Evolutionary conservation across 2,329 filamentous ascomycete genomes (phyloP).

Genomic region (Xylariaceae sp.): DNA sequence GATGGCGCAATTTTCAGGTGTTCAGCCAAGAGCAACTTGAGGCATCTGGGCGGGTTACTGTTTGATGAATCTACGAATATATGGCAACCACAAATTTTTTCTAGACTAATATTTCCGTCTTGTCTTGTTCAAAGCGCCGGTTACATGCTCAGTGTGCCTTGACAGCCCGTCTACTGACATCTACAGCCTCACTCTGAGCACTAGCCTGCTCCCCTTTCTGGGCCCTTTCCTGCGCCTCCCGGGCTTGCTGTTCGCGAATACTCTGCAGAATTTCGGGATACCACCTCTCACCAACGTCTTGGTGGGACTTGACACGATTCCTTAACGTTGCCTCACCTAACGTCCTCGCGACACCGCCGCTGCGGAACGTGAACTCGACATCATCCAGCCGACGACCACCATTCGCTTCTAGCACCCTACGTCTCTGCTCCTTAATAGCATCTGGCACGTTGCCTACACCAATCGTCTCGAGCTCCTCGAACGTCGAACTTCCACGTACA

Average conservation of each 20-base stretch:
- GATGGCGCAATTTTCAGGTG: conserved; percentile 32
- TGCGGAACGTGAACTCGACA: conserved; percentile 86
- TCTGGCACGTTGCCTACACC: conserved; percentile 67
- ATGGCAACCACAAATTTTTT: conserved; percentile 13
- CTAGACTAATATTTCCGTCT: conserved; percentile 2
- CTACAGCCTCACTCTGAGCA: conserved; percentile 25
- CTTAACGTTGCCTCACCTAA: conserved; percentile 84
- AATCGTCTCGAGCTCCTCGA: conserved; percentile 74
- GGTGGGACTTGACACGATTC: conserved; percentile 86
- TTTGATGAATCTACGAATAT: conserved; percentile 28
- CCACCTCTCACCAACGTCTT: conserved; percentile 84
- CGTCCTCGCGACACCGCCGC: conserved; percentile 69
- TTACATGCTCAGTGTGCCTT: conserved; percentile 46
- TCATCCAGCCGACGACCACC: conserved; percentile 67
- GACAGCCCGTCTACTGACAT: conserved; percentile 39
- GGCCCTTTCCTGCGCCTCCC: conserved; percentile 44
- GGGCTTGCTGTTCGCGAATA: conserved; percentile 65
- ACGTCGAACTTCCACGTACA: conserved; percentile 78
- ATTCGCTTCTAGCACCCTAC: conserved; percentile 62
- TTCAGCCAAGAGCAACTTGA: conserved; percentile 23
- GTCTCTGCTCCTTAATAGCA: conserved; percentile 66
- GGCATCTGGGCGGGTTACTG: conserved; percentile 21
- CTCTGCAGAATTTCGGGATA: conserved; percentile 68
- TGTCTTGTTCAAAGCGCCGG: background rate
- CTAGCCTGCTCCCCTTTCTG: conserved; percentile 4